Evolutionary conservation across 352 stramenopile genomes (phyloP), one percentile per base, ranked within the genome.

Genomic region (Detonula confervacea): DNA sequence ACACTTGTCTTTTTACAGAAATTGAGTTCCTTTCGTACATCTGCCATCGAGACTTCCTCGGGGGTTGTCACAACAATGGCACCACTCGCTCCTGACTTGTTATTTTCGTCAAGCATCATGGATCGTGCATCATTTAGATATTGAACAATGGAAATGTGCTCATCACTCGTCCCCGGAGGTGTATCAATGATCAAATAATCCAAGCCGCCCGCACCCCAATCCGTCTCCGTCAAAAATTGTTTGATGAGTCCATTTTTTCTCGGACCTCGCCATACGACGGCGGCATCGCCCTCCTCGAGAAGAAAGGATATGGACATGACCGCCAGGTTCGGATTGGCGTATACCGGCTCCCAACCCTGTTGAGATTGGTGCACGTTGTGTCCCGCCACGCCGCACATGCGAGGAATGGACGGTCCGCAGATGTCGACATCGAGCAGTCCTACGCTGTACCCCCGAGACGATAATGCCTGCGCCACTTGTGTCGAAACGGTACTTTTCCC

Each of bases 271-370:
- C 98, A 99, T 68, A 99, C 99, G 59, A 99, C 98, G 25, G 98
- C 98, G 67, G 98, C 96, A 85, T 99, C 97, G 0, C 92, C 91
- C 72, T 98, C 95, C 33, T 96, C 96, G 16, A 99, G 88, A 89
- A 99, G 97, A 84, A 99, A 99, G 12, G 97, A 97, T 81, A 99
- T 99, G 30, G 95, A 98, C 96, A 99, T 99, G 71, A 99, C 97
- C 30, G 96, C 97, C 11, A 99, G 80, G 81, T 99, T 98, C 42
- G 98, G 94, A 73, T 76, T 86, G 44, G 99, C 96, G 86, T 99
- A 99, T 16, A 99, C 97, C 11, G 98, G 97, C 33, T 96, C 98
- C 98, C 98, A 99, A n/a, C 98, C 97, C 0, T 94, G 96, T 16
- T 96, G 96, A 65, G 96, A 99, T 88, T 99, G 96, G 77, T 99